Conservation (phyloP, 257 asterid genomes). For the Buddleja alternifolia region DNA sequence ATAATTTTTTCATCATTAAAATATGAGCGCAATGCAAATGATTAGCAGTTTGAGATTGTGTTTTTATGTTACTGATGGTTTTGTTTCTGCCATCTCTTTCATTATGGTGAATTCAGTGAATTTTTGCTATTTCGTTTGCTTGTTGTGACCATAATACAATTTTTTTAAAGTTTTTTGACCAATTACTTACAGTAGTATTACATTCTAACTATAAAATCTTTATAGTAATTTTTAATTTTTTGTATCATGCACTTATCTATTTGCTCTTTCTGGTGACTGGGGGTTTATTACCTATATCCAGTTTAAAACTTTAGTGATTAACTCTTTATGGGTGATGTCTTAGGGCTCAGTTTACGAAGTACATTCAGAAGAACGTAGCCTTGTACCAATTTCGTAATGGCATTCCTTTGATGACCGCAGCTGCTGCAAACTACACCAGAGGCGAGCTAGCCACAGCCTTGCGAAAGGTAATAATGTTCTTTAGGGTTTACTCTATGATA, state of each 20-base stretch:
- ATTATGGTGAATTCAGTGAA: constrained; percentile 3
- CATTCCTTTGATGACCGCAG: constrained; percentile 90
- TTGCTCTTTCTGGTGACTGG: constrained; percentile 4
- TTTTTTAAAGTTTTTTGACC: neutral
- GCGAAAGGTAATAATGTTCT: constrained; percentile 64
- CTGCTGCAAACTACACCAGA: constrained; percentile 93
- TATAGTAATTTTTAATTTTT: neutral
- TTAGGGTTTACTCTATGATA: neutral
- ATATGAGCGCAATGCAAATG: neutral
- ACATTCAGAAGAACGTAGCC: constrained; percentile 90
- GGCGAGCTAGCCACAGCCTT: constrained; percentile 99
- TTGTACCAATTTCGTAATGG: constrained; percentile 95
- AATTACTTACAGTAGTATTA: neutral
- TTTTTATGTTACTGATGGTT: neutral
- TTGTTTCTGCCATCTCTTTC: neutral
- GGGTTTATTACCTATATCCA: constrained; percentile 1
- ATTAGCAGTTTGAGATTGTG: neutral
- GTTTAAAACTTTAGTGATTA: constrained; percentile 5
- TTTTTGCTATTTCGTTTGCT: constrained; percentile 1
- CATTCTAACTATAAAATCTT: neutral
- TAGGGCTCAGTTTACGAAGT: constrained; percentile 97
- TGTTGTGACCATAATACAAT: neutral
- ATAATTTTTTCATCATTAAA: neutral
- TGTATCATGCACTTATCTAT: neutral
- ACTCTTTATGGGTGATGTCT: constrained; percentile 26